Base-by-base conservation (phyloP, 202 grass and related monocot species). In the Elaeis oleifera region DNA sequence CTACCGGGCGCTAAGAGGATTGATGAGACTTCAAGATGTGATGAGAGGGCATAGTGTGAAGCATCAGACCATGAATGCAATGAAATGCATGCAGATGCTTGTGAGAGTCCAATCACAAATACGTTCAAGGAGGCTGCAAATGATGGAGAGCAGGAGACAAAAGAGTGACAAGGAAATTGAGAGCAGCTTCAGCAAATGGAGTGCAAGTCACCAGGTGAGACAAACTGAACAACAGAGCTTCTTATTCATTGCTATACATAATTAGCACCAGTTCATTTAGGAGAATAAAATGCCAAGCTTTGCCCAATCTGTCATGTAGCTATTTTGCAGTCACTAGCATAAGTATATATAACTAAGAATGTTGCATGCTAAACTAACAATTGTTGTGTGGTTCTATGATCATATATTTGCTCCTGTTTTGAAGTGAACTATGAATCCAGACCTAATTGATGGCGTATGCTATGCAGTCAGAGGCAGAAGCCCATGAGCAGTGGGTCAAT, bases 61-160 rank as follows among this genome's bases (percentile, higher is more conserved):
- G 66, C 80, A 77, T 49, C 94, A 99, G 82, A 89, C 88, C 36
- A 84, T 36, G 61, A 80, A 99, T 71, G 69, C 94, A 29, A 85
- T 99, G 80, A 74, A 78, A 63, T 81, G 69, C 65, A 92, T 99
- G 94, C 94, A 75, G 73, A 84, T 78, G 79, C 80, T 99, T 1
- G 88, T 89, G 62, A 80, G 89, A 72, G 78, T 92, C 53, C 94
- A 99, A 70, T 53, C 80, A 15, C 94, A 99, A 48, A 84, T 99
- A 29, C 82, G 82, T 6, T 64, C 88, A 22, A 79, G 82, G 65
- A 81, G 94, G 74, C 67, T 99, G 5, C 83, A 92, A 23, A 90
- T 87, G 79, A 86, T 89, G 94, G 88, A 99, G 69, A 82, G 76
- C 44, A 80, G 83, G 67, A 79, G 79, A 24, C 51, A 5, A 53